phyloP scores from a whole-genome alignment of 495 filamentous ascomycete genomes.

The Lophium mytilinum region DNA sequence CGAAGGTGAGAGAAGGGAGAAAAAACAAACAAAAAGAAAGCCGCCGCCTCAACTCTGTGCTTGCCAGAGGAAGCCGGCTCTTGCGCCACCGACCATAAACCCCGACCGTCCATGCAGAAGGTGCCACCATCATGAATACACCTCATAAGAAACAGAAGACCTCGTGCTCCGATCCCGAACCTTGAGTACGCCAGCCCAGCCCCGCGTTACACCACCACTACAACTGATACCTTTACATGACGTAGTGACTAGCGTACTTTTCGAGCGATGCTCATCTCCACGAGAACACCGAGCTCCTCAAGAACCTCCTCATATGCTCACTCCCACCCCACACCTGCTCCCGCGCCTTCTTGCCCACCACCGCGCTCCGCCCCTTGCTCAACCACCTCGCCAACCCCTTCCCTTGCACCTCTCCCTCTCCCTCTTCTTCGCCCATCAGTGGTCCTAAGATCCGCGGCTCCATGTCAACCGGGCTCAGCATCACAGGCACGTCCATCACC shows the following conservation, averaged over 20 bases:
- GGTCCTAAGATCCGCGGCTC: conserved; percentile 20
- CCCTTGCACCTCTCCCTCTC: background rate
- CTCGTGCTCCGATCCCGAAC: background rate
- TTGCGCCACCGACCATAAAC: conserved; percentile 12
- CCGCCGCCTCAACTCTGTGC: conserved; percentile 9
- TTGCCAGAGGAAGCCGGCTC: conserved; percentile 25
- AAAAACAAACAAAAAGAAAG: conserved; percentile 1
- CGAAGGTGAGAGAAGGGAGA: background rate
- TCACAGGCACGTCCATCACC: conserved; percentile 30
- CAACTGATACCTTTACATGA: too few species aligned
- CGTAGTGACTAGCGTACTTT: background rate
- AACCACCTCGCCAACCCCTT: conserved; percentile 17
- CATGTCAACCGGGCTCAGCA: conserved; percentile 22
- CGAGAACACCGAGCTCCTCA: conserved; percentile 34
- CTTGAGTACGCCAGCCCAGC: background rate
- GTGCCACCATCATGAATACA: background rate
- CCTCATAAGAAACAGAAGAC: background rate
- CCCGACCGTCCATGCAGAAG: background rate
- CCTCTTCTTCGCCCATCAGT: conserved; percentile 12
- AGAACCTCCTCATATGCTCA: conserved; percentile 40
- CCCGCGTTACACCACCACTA: background rate
- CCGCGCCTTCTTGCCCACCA: conserved; percentile 27
- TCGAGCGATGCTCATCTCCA: conserved; percentile 29
- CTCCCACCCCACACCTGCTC: conserved; percentile 34
- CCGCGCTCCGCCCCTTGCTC: conserved; percentile 14